These are phyloP conservation scores for Salix viminalis DNA, from an alignment of 345 rosid genomes.

Conservation along the genomic window DNA sequence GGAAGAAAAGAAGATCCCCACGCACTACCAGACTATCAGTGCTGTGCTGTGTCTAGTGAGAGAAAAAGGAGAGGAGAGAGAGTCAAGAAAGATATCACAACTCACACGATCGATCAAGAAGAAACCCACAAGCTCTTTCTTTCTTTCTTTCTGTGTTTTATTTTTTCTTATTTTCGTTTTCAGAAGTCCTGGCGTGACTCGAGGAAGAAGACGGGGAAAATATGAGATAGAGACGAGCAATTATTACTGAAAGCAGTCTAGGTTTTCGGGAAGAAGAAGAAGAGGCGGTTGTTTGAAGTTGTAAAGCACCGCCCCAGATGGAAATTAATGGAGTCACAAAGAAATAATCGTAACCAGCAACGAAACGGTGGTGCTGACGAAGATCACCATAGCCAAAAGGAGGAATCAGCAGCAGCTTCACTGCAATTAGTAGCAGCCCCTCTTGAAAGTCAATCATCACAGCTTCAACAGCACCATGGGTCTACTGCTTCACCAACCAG, in stretches of 20 bases:
- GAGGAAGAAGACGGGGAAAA: conserved; percentile 1
- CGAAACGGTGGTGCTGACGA: conserved; percentile 7
- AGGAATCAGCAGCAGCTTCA: conserved; percentile 25
- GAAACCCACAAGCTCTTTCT: neutral
- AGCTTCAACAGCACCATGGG: conserved; percentile 21
- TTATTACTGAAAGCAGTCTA: neutral
- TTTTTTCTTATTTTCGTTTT: neutral
- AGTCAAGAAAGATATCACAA: neutral
- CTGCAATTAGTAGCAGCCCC: conserved; percentile 31
- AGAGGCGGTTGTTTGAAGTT: neutral
- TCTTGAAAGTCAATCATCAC: conserved; percentile 23
- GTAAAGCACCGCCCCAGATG: neutral
- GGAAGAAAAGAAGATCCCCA: conserved; percentile 32
- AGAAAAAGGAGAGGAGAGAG: neutral
- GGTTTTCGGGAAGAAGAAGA: neutral
- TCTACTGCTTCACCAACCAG: conserved; percentile 17
- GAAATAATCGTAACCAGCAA: conserved; percentile 13
- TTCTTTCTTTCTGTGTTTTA: neutral
- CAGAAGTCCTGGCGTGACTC: neutral
- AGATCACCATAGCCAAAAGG: conserved; percentile 30
- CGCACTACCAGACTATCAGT: conserved; percentile 25
- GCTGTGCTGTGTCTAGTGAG: neutral
- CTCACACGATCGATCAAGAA: neutral
- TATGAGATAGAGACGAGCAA: neutral
- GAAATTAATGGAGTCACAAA: conserved; percentile 28